Base-by-base conservation (phyloP, 176 grass and related monocot species). In the Zoysia pacifica region DNA sequence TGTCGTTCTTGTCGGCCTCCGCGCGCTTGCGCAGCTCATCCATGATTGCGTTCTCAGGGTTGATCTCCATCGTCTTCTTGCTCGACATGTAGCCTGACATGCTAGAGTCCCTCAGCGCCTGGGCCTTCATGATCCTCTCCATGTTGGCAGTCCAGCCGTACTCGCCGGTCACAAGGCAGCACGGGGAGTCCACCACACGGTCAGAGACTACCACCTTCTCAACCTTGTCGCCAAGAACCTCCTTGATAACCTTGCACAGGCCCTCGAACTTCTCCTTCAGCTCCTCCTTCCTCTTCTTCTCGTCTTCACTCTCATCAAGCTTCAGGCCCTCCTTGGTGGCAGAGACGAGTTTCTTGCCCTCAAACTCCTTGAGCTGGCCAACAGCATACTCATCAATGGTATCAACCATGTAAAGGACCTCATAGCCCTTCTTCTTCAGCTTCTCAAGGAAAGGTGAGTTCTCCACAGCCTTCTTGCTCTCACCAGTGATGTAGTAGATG, bases 21-120 rank as follows among this genome's bases (percentile, higher is more conserved):
- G 94, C 91, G 0, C 94, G 75, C 85, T 97, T 92, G 64, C 94
- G 84, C 37, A 97, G 79, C 77, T 97, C 94, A 8, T 94, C 91
- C 94, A 97, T 97, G 65, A 97, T 97, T 14, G 83, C 49, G 1
- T 97, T 97, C 74, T 97, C 94, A 0, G 91, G 94, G 91, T 97
- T 97, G 69, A 97, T 97, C 79, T 97, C 94, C 91, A 97, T 94
- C 0, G 94, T 97, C 81, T 97, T 97, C 89, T 97, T 97, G 82
- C 80, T 85, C 0, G 91, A 94, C 94, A 97, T 97, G 72, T 97
- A 94, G 0, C 91, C 94, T 5, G 85, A 49, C 91, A 97, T 97
- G 94, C 94, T 94, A 0, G 82, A 88, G 67, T 97, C 91, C 85
- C 91, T 87, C 49, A 97, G 80, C 2, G 94, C 94, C 63, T 97